These are phyloP conservation scores for Puccinia horiana DNA, from an alignment of 1,284 basidiomycete genomes.

Conservation along the genomic window DNA sequence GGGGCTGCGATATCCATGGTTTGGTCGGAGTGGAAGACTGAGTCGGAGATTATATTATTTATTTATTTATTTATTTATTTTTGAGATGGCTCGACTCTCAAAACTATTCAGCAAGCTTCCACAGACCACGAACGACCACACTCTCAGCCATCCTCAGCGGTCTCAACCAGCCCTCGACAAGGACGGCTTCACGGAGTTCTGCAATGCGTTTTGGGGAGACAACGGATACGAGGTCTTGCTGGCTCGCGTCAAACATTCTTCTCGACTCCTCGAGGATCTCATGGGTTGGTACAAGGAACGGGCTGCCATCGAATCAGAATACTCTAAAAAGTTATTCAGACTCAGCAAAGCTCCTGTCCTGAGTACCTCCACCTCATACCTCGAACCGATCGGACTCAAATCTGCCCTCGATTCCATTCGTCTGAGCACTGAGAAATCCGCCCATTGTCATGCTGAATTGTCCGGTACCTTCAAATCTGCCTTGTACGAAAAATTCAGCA, in stretches of 20 bases:
- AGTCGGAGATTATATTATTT: too few relatives aligned
- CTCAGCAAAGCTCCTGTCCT: constrained; percentile 71
- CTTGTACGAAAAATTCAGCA: constrained; percentile 65
- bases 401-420: constrained; percentile 21
- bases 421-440: constrained; percentile 15
- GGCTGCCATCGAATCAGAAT: constrained; percentile 79
- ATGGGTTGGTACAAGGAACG: constrained; percentile 45
- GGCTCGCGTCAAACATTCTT: constrained; percentile 17
- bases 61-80: too few relatives aligned
- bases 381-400: constrained; percentile 17
- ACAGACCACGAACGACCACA: neutral
- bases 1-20: too few relatives aligned
- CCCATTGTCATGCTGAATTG: constrained; percentile 62
- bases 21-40: too few relatives aligned
- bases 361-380: neutral
- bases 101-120: constrained; percentile 13
- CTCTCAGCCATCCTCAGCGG: neutral
- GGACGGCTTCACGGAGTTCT: constrained; percentile 6
- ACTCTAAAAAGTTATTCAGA: constrained; percentile 80
- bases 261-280: constrained; percentile 33
- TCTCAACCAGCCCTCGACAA: neutral
- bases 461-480: constrained; percentile 74
- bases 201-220: constrained; percentile 44
- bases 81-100: constrained; percentile 9
- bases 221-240: constrained; percentile 23